Conservation (phyloP, 1,284 basidiomycete species). For the Thecaphora frezii region DNA sequence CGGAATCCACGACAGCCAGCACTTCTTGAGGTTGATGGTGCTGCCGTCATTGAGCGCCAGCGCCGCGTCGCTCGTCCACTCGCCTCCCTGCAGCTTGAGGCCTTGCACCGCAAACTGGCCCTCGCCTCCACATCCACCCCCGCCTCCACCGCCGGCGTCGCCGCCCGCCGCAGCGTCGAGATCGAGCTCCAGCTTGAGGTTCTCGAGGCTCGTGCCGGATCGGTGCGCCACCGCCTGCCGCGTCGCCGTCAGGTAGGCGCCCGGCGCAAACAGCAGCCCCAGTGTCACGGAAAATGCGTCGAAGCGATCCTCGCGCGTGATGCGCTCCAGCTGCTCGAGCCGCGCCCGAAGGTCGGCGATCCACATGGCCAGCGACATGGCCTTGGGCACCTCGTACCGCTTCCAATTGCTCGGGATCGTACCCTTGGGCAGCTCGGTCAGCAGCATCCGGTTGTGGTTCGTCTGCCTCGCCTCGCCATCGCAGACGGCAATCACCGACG, state of each 20-base stretch:
- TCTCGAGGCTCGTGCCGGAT: constrained; percentile 42
- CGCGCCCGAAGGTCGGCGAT: constrained; percentile 46
- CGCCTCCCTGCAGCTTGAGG: constrained; percentile 52
- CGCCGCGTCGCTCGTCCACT: constrained; percentile 19
- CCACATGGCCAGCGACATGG: constrained; percentile 47
- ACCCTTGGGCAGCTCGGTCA: constrained; percentile 46
- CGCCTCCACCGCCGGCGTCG: constrained; percentile 63
- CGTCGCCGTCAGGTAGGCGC: constrained; percentile 56
- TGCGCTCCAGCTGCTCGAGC: constrained; percentile 35
- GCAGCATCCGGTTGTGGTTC: constrained; percentile 46
- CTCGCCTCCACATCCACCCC: constrained; percentile 63
- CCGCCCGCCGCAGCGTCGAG: constrained; percentile 22
- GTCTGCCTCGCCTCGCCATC: constrained; percentile 44
- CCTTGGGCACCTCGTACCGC: constrained; percentile 37
- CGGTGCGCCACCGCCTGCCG: constrained; percentile 51
- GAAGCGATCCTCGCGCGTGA: constrained; percentile 28
- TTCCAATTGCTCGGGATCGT: constrained; percentile 46
- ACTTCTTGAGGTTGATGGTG: constrained; percentile 38
- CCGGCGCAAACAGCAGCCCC: constrained; percentile 46
- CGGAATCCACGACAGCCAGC: constrained; percentile 39
- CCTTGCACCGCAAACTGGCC: constrained; percentile 32
- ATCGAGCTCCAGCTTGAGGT: constrained; percentile 39
- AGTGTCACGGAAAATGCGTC: constrained; percentile 46
- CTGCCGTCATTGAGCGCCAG: constrained; percentile 40
- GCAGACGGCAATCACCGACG: constrained; percentile 43